Evolutionary conservation across 2,329 filamentous ascomycete species (phyloP).

Genomic region (Pseudogymnoascus pannorum): DNA sequence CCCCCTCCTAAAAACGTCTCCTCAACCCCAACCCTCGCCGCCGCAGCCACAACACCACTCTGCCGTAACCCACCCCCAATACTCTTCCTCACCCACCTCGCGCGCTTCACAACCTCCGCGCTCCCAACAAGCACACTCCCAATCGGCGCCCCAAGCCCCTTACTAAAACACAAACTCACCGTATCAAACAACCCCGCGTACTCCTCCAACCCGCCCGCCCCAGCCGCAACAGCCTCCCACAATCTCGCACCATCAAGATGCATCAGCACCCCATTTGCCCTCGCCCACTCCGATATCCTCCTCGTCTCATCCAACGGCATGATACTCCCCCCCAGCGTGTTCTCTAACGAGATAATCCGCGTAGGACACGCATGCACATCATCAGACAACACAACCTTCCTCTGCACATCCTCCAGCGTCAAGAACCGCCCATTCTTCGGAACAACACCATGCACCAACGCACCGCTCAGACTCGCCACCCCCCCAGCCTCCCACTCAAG

Average conservation of each 20-base stretch:
- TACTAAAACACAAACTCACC: conserved; percentile 71
- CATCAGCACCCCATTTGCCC: conserved; percentile 54
- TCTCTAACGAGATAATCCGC: conserved; percentile 73
- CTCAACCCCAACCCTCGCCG: conserved; percentile 69
- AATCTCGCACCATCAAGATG: conserved; percentile 75
- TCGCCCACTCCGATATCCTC: conserved; percentile 64
- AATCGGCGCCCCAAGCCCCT: conserved; percentile 74
- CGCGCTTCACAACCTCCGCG: conserved; percentile 40
- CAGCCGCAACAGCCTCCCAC: conserved; percentile 72
- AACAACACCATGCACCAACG: conserved; percentile 57
- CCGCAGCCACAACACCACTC: conserved; percentile 66
- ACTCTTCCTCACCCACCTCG: conserved; percentile 68
- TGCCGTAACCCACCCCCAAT: conserved; percentile 75
- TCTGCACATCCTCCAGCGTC: conserved; percentile 50
- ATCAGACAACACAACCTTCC: conserved; percentile 54
- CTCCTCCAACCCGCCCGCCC: conserved; percentile 58
- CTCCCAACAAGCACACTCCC: conserved; percentile 64
- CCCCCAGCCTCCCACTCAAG: conserved; percentile 59
- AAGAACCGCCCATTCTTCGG: conserved; percentile 62
- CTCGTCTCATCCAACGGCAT: conserved; percentile 67
- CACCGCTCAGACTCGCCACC: conserved; percentile 63
- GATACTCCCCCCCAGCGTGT: conserved; percentile 73
- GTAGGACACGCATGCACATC: conserved; percentile 77
- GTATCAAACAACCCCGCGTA: conserved; percentile 66
- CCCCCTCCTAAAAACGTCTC: conserved; percentile 68